phyloP scores from a whole-genome alignment of 78 protist genomes.

The Dictyostelium capitatum region DNA sequence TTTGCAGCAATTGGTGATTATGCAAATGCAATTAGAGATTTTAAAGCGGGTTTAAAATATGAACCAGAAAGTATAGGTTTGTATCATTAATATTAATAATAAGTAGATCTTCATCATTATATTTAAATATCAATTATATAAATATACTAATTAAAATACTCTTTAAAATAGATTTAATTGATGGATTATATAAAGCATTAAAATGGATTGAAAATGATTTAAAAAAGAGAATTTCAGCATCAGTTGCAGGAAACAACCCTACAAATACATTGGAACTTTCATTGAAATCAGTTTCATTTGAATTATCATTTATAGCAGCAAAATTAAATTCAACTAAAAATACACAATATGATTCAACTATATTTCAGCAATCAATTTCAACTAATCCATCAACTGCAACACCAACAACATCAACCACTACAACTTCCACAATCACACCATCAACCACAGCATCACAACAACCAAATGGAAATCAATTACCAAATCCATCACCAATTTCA shows the following conservation, averaged over 20 bases:
- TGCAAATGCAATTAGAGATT: conserved; percentile 35
- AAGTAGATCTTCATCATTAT: too few species aligned
- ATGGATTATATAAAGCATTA: conserved; percentile 31
- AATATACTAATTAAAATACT: too few species aligned
- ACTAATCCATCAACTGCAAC: neutral
- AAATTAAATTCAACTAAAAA: conserved; percentile 27
- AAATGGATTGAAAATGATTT: conserved; percentile 12
- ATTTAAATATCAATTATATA: too few species aligned
- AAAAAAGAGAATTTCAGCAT: neutral
- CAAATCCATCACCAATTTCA: neutral
- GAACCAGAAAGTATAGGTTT: conserved; percentile 52
- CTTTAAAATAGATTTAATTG: conserved; percentile 37
- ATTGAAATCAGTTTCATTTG: neutral
- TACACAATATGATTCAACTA: neutral
- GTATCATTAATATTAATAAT: too few species aligned
- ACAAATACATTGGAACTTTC: neutral
- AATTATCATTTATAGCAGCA: neutral
- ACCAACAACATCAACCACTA: neutral
- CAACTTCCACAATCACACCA: neutral
- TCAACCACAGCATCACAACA: neutral
- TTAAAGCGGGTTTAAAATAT: conserved; percentile 44
- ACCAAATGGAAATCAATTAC: neutral
- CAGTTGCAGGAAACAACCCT: neutral
- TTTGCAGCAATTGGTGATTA: conserved; percentile 57
- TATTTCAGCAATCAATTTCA: too few species aligned